Percentiles rank a stretch among this genome's conserved stretches.
Evolutionary conservation across 306 rosid species (phyloP).

Genomic region (Quercus variabilis): DNA sequence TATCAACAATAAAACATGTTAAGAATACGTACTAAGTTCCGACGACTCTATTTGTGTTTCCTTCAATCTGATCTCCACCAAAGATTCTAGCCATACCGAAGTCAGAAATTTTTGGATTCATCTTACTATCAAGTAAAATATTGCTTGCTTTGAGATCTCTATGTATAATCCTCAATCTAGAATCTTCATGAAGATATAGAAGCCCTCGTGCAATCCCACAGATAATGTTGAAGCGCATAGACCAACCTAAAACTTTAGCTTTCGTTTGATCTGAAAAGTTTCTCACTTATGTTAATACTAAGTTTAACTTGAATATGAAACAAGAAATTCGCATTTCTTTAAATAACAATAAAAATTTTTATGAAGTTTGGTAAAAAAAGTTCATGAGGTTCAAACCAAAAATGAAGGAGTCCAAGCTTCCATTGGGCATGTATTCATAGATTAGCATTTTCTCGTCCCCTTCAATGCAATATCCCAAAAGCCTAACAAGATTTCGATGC

Average conservation of each 20-base stretch:
- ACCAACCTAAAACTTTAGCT: neutral
- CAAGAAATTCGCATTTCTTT: neutral
- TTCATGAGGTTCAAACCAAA: neutral
- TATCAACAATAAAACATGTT: too few relatives aligned
- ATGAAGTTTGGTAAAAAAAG: too few relatives aligned
- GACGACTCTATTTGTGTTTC: too few relatives aligned
- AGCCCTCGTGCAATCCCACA: neutral
- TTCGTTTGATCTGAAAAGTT: neutral
- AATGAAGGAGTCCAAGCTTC: neutral
- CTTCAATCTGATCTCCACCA: neutral
- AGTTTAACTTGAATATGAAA: too few relatives aligned
- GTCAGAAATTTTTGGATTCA: too few relatives aligned
- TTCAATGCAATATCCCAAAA: too few relatives aligned
- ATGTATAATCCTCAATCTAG: too few relatives aligned
- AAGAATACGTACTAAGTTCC: too few relatives aligned
- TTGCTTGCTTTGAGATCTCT: too few relatives aligned
- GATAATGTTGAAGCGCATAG: neutral
- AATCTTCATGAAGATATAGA: neutral
- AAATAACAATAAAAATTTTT: neutral
- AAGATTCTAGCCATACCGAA: too few relatives aligned
- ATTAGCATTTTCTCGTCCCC: neutral
- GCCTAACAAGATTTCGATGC: too few relatives aligned
- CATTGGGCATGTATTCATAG: neutral
- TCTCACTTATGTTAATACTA: neutral
- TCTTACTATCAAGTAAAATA: too few relatives aligned